These are phyloP conservation scores for Cryphonectria carpinicola DNA, from an alignment of 2,329 filamentous ascomycete species.

Conservation along the genomic window DNA sequence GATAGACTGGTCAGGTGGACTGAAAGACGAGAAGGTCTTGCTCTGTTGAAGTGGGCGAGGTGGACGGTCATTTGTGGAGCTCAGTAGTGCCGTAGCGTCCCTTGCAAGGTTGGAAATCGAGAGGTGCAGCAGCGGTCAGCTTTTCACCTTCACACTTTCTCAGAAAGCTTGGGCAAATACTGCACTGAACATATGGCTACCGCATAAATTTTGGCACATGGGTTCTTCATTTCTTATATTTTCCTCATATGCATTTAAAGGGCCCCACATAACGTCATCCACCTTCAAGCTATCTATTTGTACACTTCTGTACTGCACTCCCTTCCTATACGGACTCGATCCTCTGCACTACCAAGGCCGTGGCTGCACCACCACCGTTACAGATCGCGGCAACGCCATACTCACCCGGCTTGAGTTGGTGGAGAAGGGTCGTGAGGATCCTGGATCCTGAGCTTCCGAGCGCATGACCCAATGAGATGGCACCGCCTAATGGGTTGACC, in stretches of 20 bases:
- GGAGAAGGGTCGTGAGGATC: constrained; percentile 86
- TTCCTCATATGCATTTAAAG: not conserved
- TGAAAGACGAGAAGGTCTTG: not conserved
- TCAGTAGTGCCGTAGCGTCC: not conserved
- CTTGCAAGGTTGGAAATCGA: not conserved
- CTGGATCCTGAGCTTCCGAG: constrained; percentile 91
- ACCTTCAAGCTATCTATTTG: not conserved
- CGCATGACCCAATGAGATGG: constrained; percentile 89
- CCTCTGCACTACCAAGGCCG: constrained; percentile 87
- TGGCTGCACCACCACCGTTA: constrained; percentile 92
- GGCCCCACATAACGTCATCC: not conserved
- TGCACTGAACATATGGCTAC: not conserved
- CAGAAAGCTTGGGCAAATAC: not conserved
- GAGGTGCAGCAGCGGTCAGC: not conserved
- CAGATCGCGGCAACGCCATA: constrained; percentile 96
- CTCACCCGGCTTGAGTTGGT: constrained; percentile 89
- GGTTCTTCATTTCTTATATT: not conserved
- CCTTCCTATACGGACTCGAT: constrained; percentile 59
- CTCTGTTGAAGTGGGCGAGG: not conserved
- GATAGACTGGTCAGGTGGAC: not conserved
- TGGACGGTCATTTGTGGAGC: not conserved
- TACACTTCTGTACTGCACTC: not conserved
- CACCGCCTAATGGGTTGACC: constrained; percentile 87
- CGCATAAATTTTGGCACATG: not conserved
- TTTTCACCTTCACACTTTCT: not conserved